phyloP scores from a whole-genome alignment of 169 alveolate genomes.

The Plasmodium yoelii region DNA sequence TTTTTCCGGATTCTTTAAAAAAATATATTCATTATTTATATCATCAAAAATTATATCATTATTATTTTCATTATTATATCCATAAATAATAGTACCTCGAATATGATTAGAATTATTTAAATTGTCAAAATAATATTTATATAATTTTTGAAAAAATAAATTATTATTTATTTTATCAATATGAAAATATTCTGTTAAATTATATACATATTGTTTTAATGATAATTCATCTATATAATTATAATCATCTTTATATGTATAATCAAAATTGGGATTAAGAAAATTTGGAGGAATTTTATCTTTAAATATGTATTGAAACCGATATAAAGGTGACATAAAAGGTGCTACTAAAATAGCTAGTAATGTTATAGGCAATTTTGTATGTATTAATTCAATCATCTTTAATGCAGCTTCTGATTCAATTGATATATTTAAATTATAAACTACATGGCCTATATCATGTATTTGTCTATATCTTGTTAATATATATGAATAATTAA shows the following conservation, averaged over 20 bases:
- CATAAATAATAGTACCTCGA: conserved; percentile 71
- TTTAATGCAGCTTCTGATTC: conserved; percentile 77
- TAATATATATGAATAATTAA: conserved; percentile 68
- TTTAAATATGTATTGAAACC: conserved; percentile 64
- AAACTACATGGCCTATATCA: conserved; percentile 77
- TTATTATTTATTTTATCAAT: conserved; percentile 41
- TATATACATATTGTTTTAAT: conserved; percentile 57
- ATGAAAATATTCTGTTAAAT: conserved; percentile 73
- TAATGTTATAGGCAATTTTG: conserved; percentile 75
- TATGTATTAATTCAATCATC: conserved; percentile 74
- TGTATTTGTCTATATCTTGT: conserved; percentile 77
- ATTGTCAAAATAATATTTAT: conserved; percentile 43
- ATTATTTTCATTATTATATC: conserved; percentile 48
- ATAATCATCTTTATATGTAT: conserved; percentile 46
- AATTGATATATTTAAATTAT: conserved; percentile 65
- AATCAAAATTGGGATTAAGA: conserved; percentile 47
- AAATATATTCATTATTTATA: conserved; percentile 56
- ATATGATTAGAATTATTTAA: conserved; percentile 55
- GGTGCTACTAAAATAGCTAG: conserved; percentile 74
- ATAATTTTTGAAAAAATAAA: conserved; percentile 30
- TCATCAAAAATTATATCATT: conserved; percentile 57
- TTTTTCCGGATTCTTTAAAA: conserved; percentile 45
- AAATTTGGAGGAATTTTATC: conserved; percentile 52
- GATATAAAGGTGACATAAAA: conserved; percentile 61
- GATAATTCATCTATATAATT: conserved; percentile 66